Evolutionary conservation across 208 protist genomes (phyloP), one percentile per base, ranked within the genome.

Genomic region (Crithidia expoeki): DNA sequence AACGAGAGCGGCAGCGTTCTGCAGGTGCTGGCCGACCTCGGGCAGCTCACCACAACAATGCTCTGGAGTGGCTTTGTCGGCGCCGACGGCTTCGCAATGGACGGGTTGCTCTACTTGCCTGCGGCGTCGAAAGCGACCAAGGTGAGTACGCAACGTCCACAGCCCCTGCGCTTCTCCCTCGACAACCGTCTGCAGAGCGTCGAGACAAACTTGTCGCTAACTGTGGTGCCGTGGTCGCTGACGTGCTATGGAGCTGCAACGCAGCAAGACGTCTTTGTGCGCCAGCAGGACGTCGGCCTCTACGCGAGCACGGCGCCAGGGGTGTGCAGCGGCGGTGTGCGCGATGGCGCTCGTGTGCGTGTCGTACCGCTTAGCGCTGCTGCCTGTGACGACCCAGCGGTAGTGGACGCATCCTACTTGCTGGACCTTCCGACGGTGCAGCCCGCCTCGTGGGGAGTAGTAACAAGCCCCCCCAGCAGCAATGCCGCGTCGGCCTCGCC

Each of bases 31-130:
- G 70, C 70, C 2, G 70, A 70, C 6, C 62, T 76, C 1, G 62
- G 70, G 1, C 70, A 69, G 55, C 83, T 93, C 44, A 85, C 80
- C 9, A 79, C 79, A 16, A 72, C 87, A 42, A 74, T 76, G 52
- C 72, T 93, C 66, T 90, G 88, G 84, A 79, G 68, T 17, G 88
- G 88, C 19, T 93, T 93, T 69, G 33, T 87, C 12, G 76, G 79
- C 33, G 46, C 58, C 16, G 72, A 63, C 58, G 84, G 80, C 30
- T 90, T 83, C 69, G 80, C 68, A 38, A 57, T 55, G 42, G 74
- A 81, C 38, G 84, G 84, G 17, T 58, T 84, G 21, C 56, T 93
- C 9, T 89, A 89, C 73, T 36, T 93, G 36, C 82, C 81, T 4
- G 75, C 82, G 34, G 34, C 75, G 27, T 66, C 59, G 25, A 55